Percentiles rank a stretch among this genome's conserved stretches.
Conservation (phyloP, 2,329 filamentous ascomycete genomes). For the Xylaria arbuscula region DNA sequence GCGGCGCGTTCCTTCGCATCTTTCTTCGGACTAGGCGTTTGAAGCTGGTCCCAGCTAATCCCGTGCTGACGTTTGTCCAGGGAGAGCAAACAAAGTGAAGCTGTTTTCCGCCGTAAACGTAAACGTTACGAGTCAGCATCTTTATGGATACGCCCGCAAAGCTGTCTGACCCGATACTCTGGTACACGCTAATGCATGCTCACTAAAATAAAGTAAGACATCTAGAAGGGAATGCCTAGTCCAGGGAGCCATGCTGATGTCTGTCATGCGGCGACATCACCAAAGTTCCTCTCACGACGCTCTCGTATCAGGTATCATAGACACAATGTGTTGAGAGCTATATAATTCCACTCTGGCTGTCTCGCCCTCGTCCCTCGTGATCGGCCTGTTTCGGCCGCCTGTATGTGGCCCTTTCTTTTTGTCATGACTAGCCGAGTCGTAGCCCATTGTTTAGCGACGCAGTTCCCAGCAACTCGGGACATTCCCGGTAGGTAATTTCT, state of each 20-base stretch:
- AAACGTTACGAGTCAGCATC: constrained; percentile 17
- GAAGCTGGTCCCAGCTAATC: constrained; percentile 25
- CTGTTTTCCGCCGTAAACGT: constrained; percentile 8
- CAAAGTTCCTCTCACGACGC: constrained; percentile 11
- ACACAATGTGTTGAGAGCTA: constrained; percentile 9
- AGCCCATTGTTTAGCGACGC: constrained; percentile 30
- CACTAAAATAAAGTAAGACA: constrained; percentile 49
- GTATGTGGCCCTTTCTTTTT: constrained; percentile 4
- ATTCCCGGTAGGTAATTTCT: constrained; percentile 33
- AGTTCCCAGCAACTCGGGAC: constrained; percentile 45
- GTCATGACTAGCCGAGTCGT: constrained; percentile 19
- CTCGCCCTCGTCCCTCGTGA: constrained; percentile 9
- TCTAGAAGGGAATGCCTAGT: constrained; percentile 35
- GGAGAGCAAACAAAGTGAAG: constrained; percentile 3
- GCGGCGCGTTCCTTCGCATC: constrained; percentile 18
- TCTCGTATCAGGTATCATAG: constrained; percentile 1
- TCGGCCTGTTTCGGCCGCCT: constrained; percentile 13
- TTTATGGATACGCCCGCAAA: constrained; percentile 44
- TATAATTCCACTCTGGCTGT: constrained; percentile 1
- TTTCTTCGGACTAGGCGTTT: constrained; percentile 23
- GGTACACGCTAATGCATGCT: constrained; percentile 53
- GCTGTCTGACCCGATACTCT: constrained; percentile 49
- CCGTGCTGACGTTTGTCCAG: constrained; percentile 7
- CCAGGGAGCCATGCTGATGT: constrained; percentile 32
- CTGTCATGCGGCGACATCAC: constrained; percentile 23